Evolutionary conservation across 768 basidiomycete species (phyloP), one percentile per base, ranked within the genome.

Genomic region (Tubosaeta sp.): DNA sequence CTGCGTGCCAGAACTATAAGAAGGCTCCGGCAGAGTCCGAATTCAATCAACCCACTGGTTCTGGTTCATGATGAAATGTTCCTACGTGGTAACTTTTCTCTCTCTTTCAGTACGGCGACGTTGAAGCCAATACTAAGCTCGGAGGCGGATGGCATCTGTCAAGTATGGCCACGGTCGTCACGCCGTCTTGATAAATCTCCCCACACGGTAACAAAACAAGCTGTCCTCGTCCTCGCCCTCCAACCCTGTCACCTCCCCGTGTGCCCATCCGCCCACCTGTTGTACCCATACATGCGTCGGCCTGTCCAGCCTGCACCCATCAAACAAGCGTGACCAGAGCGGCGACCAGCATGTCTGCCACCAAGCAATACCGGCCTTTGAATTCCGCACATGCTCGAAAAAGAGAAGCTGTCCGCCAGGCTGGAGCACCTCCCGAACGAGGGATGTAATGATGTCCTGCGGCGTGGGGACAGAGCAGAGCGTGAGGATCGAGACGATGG

Each of bases 311-410:
- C 71, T 71, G 59, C 88, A 89, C 13, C 87, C 86, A 58, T 82
- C 85, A 50, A 85, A 81, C 1, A 71, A 66, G 1, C 74, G 37
- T 6, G 63, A 61, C 88, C 88, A 91, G 5, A 88, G 6, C 0
- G 87, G 87, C 2, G 84, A 76, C 88, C 86, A 89, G 45, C 86
- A 75, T 0, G 72, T 55, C 65, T 91, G 88, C 86, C 86, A 89
- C 79, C 81, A 80, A 8, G 78, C 78, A 3, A 87, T 78, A 54
- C 84, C 80, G 7, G 59, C 48, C 0, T 68, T 65, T 1, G 72
- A 77, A 57, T 76, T 85, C 47, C 74, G 67, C 10, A 90, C 85
- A 55, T 91, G 88, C 65, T 91, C 88, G 54, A 81, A 83, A 59
- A 83, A 83, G 16, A 90, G 70, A 0, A 90, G 50, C 46, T 77